Base-by-base conservation (phyloP, 768 basidiomycete species). In the Chalciporus sphaerocephalus region DNA sequence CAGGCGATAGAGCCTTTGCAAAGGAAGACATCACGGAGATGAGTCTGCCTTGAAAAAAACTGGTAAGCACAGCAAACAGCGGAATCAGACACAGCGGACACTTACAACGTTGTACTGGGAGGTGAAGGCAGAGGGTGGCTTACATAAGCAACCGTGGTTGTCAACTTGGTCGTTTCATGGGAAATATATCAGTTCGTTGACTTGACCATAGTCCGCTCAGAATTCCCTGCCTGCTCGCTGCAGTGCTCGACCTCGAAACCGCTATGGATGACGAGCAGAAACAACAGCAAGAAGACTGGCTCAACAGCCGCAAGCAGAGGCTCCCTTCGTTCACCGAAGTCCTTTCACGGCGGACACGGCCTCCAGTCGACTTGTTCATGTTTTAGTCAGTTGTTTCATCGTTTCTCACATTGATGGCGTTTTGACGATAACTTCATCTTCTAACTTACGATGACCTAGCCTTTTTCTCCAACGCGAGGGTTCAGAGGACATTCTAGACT, bases 361-460 rank as follows among this genome's bases (percentile, higher is more conserved):
- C 96, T 0, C 96, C 96, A 16, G 92, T 99, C 24, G 96, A 99
- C 73, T 76, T 99, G 43, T 99, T 96, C 75, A 95, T 94, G 87
- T 95, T 96, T 74, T 95, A 95, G 93, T 96, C 61, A 68, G 89
- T 87, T 34, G 13, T 36, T 4, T 15, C 36, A 20, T 43, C 35
- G 8, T 33, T 5, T 38, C 30, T 34, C 17, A 2, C 45, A 1
- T 23, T 18, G n/a, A 13, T 7, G 2, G 21, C 16, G 13, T 33
- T 18, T 39, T 59, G 38, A 65, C n/a, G 9, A 34, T 16, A 5
- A 5, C n/a, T n/a, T 30, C 28, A 8, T 20, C 22, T 21, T 42
- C 52, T 43, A 30, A 20, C 21, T 45, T 44, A 48, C 13, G 13
- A 13, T 47, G 37, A 6, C 21, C 18, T 53, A 96, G 95, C 69